These are phyloP conservation scores for Phytopythium chamaehyphon DNA, from an alignment of 352 stramenopile species.

Conservation along the genomic window DNA sequence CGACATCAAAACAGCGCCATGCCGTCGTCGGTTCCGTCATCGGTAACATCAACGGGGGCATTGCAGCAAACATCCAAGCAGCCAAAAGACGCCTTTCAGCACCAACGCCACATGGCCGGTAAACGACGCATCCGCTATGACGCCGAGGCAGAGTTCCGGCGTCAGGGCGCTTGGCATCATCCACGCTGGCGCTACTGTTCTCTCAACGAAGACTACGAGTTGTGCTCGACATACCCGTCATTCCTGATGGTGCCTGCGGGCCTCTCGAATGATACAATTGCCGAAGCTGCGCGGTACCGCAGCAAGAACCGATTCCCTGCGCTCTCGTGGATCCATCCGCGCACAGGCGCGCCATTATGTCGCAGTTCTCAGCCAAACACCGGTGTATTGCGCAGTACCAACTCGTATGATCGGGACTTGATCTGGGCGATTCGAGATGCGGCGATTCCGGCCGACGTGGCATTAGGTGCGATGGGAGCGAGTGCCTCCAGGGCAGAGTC, in stretches of 20 bases:
- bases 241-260: conserved; percentile 66
- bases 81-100: conserved; percentile 11
- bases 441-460: conserved; percentile 44
- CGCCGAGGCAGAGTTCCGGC: conserved; percentile 46
- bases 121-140: conserved; percentile 77
- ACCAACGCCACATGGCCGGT: conserved; percentile 27
- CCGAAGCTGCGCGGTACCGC: conserved; percentile 59
- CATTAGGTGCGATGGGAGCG: conserved; percentile 12
- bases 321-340: conserved; percentile 89
- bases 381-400: conserved; percentile 92
- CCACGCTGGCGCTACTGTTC: conserved; percentile 58
- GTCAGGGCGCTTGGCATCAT: conserved; percentile 60
- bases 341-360: conserved; percentile 90
- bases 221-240: conserved; percentile 69
- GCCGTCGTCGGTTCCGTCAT: conserved; percentile 6
- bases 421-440: conserved; percentile 86
- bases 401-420: conserved; percentile 87
- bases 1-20: conserved; percentile 45
- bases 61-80: conserved; percentile 1
- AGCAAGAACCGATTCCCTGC: conserved; percentile 76
- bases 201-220: conserved; percentile 63
- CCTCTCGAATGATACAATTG: conserved; percentile 66
- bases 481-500: background rate
- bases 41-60: conserved; percentile 5
- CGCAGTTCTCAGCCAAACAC: conserved; percentile 94